Conservation (phyloP, 1,284 basidiomycete genomes). For the Inonotus hispidus region DNA sequence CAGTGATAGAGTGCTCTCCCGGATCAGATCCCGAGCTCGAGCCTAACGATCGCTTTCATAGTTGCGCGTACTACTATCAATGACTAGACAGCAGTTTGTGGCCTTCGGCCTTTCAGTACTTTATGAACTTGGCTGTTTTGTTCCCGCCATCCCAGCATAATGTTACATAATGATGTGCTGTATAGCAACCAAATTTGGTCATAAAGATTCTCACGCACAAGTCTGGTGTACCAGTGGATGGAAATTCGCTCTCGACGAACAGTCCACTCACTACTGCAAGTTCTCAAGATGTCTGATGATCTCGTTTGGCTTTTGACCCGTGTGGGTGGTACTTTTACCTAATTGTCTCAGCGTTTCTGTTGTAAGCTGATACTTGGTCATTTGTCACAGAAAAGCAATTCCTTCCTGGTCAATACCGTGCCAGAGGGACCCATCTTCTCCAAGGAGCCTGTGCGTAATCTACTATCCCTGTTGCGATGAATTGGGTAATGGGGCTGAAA, state of each 20-base stretch:
- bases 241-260: no score
- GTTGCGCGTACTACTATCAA: no score
- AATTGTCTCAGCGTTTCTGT: neutral
- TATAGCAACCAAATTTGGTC: neutral
- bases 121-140: no score
- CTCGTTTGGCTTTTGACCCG: conserved; percentile 90
- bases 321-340: conserved; percentile 40
- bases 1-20: no score
- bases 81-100: no score
- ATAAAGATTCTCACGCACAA: neutral
- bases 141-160: no score
- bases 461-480: neutral
- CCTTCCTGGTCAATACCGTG: conserved; percentile 75
- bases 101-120: no score
- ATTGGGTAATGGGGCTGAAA: neutral
- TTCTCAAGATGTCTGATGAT: conserved; percentile 68
- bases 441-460: conserved; percentile 67
- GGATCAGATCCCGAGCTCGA: no score
- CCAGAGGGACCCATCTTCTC: conserved; percentile 74
- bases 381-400: conserved; percentile 63
- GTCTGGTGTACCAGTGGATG: no score
- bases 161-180: neutral
- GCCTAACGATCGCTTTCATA: no score
- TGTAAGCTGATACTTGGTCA: neutral
- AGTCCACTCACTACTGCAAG: no score